A percentile compares a stretch with the other conserved stretches of the same genome.
These are phyloP conservation scores for Avena sativa DNA, from an alignment of 176 grass and related monocot genomes.

Conservation along the genomic window DNA sequence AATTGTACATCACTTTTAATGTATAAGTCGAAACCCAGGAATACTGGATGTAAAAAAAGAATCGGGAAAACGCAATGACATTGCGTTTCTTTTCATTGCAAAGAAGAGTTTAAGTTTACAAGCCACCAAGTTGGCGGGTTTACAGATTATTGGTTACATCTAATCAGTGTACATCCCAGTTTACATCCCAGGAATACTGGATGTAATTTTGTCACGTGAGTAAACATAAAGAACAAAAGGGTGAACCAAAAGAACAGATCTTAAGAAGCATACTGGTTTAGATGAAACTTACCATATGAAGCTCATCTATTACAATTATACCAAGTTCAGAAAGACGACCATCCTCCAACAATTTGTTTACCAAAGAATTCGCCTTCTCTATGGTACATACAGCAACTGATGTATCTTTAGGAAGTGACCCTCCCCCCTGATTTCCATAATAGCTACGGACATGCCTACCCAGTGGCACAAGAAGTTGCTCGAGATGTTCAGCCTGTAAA, in stretches of 20 bases:
- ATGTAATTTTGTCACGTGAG: not conserved
- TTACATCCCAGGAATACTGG: too few relatives aligned
- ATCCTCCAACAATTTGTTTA: slow-evolving; percentile 92
- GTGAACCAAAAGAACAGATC: slow-evolving; percentile 28
- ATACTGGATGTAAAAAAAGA: not conserved
- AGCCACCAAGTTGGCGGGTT: too few relatives aligned
- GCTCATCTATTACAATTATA: slow-evolving; percentile 98
- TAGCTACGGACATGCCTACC: slow-evolving; percentile 94
- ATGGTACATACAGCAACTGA: slow-evolving; percentile 98
- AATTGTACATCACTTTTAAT: not conserved
- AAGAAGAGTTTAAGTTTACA: too few relatives aligned
- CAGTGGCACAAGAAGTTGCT: slow-evolving; percentile 91
- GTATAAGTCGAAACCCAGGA: slow-evolving; percentile 10
- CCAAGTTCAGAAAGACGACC: slow-evolving; percentile 95
- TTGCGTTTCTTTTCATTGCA: too few relatives aligned
- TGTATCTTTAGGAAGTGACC: slow-evolving; percentile 87
- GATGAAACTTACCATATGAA: slow-evolving; percentile 87
- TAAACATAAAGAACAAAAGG: slow-evolving; percentile 25
- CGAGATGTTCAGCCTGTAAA: slow-evolving; percentile 86
- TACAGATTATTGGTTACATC: too few relatives aligned
- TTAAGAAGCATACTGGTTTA: slow-evolving; percentile 22
- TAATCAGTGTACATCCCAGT: too few relatives aligned
- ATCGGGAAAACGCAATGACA: too few relatives aligned
- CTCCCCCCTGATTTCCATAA: slow-evolving; percentile 88
- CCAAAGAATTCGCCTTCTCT: slow-evolving; percentile 97